phyloP scores from a whole-genome alignment of 768 basidiomycete species.

The Boletus speciosus region DNA sequence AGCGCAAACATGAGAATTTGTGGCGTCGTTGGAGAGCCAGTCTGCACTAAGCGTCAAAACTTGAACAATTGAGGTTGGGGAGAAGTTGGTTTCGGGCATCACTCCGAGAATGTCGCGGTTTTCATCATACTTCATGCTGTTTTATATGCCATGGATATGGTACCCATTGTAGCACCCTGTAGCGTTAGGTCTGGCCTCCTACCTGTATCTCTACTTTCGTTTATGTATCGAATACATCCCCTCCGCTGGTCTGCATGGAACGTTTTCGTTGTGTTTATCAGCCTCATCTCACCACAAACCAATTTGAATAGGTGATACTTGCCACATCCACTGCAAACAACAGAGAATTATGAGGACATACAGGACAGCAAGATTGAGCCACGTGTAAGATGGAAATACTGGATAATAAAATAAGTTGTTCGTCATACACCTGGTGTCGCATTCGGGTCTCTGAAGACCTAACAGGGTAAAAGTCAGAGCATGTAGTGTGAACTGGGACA shows the following conservation, averaged over 20 bases:
- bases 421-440: slow-evolving; percentile 27
- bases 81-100: background rate
- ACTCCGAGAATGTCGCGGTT: background rate
- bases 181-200: slow-evolving; percentile 15
- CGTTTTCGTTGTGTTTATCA: too few species aligned
- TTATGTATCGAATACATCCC: slow-evolving; percentile 16
- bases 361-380: slow-evolving; percentile 6
- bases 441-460: slow-evolving; percentile 48
- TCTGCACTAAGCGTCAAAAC: slow-evolving; percentile 9
- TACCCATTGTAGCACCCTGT: slow-evolving; percentile 14
- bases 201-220: slow-evolving; percentile 19
- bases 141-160: slow-evolving; percentile 3
- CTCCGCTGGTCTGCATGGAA: background rate
- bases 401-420: slow-evolving; percentile 22
- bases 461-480: background rate
- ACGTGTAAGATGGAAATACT: slow-evolving; percentile 8
- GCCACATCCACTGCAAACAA: background rate
- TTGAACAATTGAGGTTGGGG: background rate
- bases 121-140: background rate
- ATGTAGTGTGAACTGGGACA: background rate
- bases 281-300: background rate
- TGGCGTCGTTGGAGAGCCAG: slow-evolving; percentile 50
- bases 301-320: background rate
- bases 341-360: slow-evolving; percentile 5
- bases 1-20: slow-evolving; percentile 54